Evolutionary conservation across 495 filamentous ascomycete genomes (phyloP).

Genomic region (Clavariopsis aquatica): DNA sequence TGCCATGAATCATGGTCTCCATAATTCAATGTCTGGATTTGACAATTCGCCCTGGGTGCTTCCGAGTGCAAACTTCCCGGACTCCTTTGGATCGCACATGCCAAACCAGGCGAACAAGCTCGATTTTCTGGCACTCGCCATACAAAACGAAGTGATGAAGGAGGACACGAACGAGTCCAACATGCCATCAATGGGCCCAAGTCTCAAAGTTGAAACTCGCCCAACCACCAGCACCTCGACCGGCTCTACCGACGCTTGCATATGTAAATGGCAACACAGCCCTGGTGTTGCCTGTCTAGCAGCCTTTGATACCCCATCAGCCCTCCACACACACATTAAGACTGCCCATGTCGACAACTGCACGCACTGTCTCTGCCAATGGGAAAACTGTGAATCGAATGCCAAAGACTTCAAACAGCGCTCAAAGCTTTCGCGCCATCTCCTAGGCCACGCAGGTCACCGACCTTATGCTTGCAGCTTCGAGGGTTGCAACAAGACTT

Average conservation of each 20-base stretch:
- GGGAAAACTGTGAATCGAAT: slow-evolving; percentile 29
- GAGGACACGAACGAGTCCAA: not conserved
- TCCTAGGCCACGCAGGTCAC: slow-evolving; percentile 34
- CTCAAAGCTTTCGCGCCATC: slow-evolving; percentile 32
- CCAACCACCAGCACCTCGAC: not conserved
- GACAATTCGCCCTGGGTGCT: slow-evolving; percentile 20
- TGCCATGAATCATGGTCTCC: not conserved
- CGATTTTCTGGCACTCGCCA: slow-evolving; percentile 8
- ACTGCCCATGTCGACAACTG: slow-evolving; percentile 29
- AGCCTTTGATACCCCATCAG: slow-evolving; percentile 22
- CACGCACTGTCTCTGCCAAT: slow-evolving; percentile 30
- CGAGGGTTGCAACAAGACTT: slow-evolving; percentile 32
- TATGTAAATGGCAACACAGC: slow-evolving; percentile 34
- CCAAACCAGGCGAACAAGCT: not conserved
- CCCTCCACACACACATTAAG: slow-evolving; percentile 37
- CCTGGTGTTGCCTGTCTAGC: slow-evolving; percentile 13
- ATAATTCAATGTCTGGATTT: not conserved
- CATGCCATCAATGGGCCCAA: not conserved
- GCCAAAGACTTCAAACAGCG: slow-evolving; percentile 37
- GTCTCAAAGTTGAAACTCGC: not conserved
- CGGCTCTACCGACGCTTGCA: not conserved
- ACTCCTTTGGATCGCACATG: not conserved
- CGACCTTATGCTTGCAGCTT: slow-evolving; percentile 30
- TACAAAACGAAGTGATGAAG: slow-evolving; percentile 12
- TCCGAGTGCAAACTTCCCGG: slow-evolving; percentile 2